Evolutionary conservation across 2,329 filamentous ascomycete species (phyloP).

Genomic region (Cladosporium sp.): DNA sequence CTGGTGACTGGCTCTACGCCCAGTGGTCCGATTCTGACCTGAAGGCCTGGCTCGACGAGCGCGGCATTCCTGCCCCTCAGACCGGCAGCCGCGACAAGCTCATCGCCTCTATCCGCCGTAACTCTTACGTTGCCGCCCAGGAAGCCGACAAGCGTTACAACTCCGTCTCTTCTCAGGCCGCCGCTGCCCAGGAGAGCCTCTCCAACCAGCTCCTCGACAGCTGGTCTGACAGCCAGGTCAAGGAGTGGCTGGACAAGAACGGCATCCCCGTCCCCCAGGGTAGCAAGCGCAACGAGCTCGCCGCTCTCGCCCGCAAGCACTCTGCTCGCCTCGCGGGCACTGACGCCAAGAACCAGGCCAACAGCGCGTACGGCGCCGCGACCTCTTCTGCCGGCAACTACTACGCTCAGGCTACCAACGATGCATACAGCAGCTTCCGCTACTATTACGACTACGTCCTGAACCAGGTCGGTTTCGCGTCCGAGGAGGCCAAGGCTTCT

Average conservation of each 20-base stretch:
- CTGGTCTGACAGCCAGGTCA: slow-evolving; percentile 85
- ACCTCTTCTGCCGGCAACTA: slow-evolving; percentile 60
- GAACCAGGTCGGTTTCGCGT: slow-evolving; percentile 41
- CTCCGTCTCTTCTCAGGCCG: slow-evolving; percentile 52
- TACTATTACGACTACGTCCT: slow-evolving; percentile 38
- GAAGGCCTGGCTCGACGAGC: slow-evolving; percentile 86
- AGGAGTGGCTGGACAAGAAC: slow-evolving; percentile 90
- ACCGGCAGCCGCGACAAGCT: slow-evolving; percentile 78
- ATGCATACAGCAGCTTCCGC: slow-evolving; percentile 36
- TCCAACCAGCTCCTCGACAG: slow-evolving; percentile 80
- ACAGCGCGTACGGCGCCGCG: slow-evolving; percentile 39
- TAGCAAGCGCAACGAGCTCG: slow-evolving; percentile 80
- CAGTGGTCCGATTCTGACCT: slow-evolving; percentile 89
- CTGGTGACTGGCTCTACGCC: slow-evolving; percentile 89
- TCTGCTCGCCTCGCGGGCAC: slow-evolving; percentile 61
- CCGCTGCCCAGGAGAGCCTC: slow-evolving; percentile 63
- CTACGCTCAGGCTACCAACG: slow-evolving; percentile 68
- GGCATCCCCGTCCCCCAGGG: slow-evolving; percentile 85
- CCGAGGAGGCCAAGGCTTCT: slow-evolving; percentile 31
- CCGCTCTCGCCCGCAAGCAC: slow-evolving; percentile 84
- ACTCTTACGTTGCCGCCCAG: slow-evolving; percentile 55
- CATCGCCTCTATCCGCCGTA: slow-evolving; percentile 82
- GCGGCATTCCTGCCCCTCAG: slow-evolving; percentile 81
- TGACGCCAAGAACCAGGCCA: slow-evolving; percentile 49
- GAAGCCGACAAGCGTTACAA: slow-evolving; percentile 52